Percentiles rank a stretch among this genome's conserved stretches.
phyloP scores from a whole-genome alignment of 2,329 filamentous ascomycete genomes.

The Lachnum nothofagi region DNA sequence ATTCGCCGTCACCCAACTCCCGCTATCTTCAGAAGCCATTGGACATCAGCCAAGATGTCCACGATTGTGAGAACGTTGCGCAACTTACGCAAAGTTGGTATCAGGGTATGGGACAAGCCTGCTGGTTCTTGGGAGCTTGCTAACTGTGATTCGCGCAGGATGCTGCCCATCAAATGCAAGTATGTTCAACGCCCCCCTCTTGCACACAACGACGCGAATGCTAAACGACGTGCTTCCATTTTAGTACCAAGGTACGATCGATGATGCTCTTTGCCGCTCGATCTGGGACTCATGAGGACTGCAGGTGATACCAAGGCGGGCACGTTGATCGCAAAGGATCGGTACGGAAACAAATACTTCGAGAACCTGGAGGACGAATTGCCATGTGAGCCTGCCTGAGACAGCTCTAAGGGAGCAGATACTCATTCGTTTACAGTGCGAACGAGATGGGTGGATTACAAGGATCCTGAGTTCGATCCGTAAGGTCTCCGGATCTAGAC shows the following conservation, averaged over 20 bases:
- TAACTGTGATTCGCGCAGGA: slow-evolving; percentile 55
- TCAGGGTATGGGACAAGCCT: slow-evolving; percentile 61
- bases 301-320: slow-evolving; percentile 95
- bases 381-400: slow-evolving; percentile 58
- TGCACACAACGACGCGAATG: slow-evolving; percentile 16
- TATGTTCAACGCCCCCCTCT: slow-evolving; percentile 48
- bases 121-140: slow-evolving; percentile 12
- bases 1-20: slow-evolving; percentile 11
- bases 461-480: slow-evolving; percentile 76
- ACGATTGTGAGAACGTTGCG: slow-evolving; percentile 78
- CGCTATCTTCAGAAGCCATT: slow-evolving; percentile 24
- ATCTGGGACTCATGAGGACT: slow-evolving; percentile 15
- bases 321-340: slow-evolving; percentile 75
- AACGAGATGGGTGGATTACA: slow-evolving; percentile 97
- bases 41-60: slow-evolving; percentile 65
- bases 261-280: not conserved
- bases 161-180: slow-evolving; percentile 86
- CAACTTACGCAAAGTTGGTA: slow-evolving; percentile 80
- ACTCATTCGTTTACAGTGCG: slow-evolving; percentile 55
- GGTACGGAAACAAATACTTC: slow-evolving; percentile 95
- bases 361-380: slow-evolving; percentile 90
- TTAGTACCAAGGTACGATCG: slow-evolving; percentile 30
- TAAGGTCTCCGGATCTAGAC: slow-evolving; percentile 37
- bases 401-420: not conserved
- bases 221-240: slow-evolving; percentile 17